Evolutionary conservation across 2,329 filamentous ascomycete species (phyloP), one percentile per base, ranked within the genome.

Genomic region (Beauveria scarabaeidicola): DNA sequence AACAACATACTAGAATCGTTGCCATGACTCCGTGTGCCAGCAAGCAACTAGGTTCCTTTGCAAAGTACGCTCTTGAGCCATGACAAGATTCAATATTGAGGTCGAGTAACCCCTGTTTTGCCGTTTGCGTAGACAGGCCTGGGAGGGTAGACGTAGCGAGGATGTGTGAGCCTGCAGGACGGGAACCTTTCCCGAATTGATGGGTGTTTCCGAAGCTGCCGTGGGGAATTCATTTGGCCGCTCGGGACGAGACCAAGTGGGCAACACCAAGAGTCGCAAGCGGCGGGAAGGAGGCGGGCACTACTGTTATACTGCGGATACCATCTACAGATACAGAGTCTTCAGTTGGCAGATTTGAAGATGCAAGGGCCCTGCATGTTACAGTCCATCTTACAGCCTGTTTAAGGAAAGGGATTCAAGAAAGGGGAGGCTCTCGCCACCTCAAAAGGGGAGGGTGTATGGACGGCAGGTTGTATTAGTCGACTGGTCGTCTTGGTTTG

Each of bases 231-330:
- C 51, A 36, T 13, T 36, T 29, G 25, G n/a, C n/a, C 21, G n/a
- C 52, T 46, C 41, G 27, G 15, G 21, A 46, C 25, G 40, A 44
- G 25, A 15, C 40, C 52, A 36, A 23, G 52, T 36, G 52, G 52
- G 17, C 32, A 7, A 41, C 2, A 36, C 32, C 54, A 48, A 50
- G n/a, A 32, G 52, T 55, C 21, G 23, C 44, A 57, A 50, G 54
- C 44, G 54, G 54, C 54, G 54, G 54, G 54, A 57, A 57, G 23
- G 44, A 48, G 40, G 19, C 54, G 54, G 54, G 44, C 44, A 46
- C 54, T 57, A 50, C 44, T 32, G 29, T 50, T 40, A 57, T 57
- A 50, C 47, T 40, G 54, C 54, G 54, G 54, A 57, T 50, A 50
- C 54, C 53, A 57, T 50, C 44, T 44, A 21, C 44, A 57, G 44